These are phyloP conservation scores for Allium cepa DNA, from an alignment of 106 monocot genomes.

Conservation along the genomic window DNA sequence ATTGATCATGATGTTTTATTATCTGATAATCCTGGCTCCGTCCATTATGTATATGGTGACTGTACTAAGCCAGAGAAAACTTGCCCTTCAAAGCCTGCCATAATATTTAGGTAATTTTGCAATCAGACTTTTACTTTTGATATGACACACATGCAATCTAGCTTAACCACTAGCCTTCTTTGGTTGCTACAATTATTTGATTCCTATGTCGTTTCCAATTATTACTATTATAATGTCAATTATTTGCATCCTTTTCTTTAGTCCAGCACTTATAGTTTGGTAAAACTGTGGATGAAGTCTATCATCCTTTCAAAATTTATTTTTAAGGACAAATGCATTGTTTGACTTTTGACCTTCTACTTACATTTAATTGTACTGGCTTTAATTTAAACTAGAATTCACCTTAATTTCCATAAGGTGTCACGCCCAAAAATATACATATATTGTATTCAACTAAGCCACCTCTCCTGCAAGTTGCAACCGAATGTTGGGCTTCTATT, in stretches of 20 bases:
- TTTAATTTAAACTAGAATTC: too few relatives aligned
- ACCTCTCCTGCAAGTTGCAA: too few relatives aligned
- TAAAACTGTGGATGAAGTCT: background rate
- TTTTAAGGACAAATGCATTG: too few relatives aligned
- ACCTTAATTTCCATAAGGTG: too few relatives aligned
- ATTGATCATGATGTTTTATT: conserved; percentile 21
- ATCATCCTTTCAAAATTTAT: too few relatives aligned
- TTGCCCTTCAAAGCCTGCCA: conserved; percentile 53
- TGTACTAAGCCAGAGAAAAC: conserved; percentile 69
- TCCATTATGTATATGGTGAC: conserved; percentile 93
- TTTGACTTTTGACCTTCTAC: too few relatives aligned
- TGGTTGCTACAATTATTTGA: background rate
- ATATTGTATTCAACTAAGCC: too few relatives aligned
- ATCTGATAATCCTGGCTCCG: conserved; percentile 47
- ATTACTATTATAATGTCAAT: background rate
- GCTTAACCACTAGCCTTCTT: background rate
- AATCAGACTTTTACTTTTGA: too few relatives aligned
- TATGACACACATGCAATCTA: background rate
- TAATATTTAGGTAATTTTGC: conserved; percentile 76
- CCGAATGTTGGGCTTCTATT: too few relatives aligned
- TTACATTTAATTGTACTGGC: too few relatives aligned
- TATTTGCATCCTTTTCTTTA: background rate
- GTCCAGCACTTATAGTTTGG: background rate
- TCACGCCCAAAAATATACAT: too few relatives aligned
- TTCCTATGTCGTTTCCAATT: background rate